A percentile compares a stretch with the other conserved stretches of the same genome.
Evolutionary conservation across 140 eudicot species (phyloP).

Genomic region (Flaveria floridana): DNA sequence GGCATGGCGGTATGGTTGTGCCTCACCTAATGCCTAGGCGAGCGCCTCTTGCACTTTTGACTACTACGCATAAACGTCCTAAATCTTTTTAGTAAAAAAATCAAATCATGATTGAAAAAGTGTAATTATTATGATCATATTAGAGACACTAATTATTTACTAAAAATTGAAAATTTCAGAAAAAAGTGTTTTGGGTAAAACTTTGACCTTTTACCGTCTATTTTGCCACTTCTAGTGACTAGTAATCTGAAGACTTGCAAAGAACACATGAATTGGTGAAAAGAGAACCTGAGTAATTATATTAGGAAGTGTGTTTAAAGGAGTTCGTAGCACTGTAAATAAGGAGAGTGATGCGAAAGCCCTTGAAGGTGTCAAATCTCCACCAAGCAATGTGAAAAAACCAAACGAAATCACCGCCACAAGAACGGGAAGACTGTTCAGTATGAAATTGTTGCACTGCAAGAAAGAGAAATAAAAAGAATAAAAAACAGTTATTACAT

Average conservation of each 20-base stretch:
- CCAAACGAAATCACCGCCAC: conserved; percentile 91
- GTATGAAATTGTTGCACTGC: conserved; percentile 84
- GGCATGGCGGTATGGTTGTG: no score
- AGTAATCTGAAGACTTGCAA: conserved; percentile 10
- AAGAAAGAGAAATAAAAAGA: conserved; percentile 10
- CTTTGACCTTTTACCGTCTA: neutral
- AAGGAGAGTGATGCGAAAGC: conserved; percentile 90
- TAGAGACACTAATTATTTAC: neutral
- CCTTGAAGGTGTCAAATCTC: conserved; percentile 91
- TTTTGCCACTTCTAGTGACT: conserved; percentile 13
- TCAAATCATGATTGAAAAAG: neutral
- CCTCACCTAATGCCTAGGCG: no score
- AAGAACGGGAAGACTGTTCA: conserved; percentile 88
- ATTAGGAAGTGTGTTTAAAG: conserved; percentile 83
- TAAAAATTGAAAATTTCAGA: neutral
- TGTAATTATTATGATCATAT: neutral
- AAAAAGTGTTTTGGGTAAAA: neutral
- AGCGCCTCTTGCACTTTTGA: no score
- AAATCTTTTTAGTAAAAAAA: neutral
- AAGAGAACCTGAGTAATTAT: conserved; percentile 70
- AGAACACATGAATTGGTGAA: neutral
- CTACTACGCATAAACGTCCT: neutral
- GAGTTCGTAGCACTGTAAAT: conserved; percentile 82
- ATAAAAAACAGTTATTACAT: conserved; percentile 5
- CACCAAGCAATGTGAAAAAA: conserved; percentile 81